A percentile compares a stretch with the other conserved stretches of the same genome.
Conservation (phyloP, 805 yeast species). For the Wickerhamiella cacticola region DNA sequence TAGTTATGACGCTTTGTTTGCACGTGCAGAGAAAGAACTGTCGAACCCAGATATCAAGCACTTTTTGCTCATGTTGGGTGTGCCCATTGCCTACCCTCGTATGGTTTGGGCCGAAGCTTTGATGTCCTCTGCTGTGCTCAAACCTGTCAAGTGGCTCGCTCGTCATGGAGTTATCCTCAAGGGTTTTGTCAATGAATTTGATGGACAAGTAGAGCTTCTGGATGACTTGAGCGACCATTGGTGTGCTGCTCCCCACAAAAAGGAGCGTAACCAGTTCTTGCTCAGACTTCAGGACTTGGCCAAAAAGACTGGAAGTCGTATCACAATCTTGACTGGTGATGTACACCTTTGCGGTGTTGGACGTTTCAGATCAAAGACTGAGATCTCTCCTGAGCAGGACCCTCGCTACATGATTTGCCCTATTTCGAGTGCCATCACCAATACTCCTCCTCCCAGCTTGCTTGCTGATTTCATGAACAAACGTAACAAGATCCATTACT, state of each 20-base stretch:
- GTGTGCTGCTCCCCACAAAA: conserved; percentile 82
- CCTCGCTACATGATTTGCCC: conserved; percentile 70
- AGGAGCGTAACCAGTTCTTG: conserved; percentile 65
- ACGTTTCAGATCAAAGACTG: conserved; percentile 47
- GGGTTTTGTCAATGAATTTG: conserved; percentile 82
- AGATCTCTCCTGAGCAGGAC: conserved; percentile 53
- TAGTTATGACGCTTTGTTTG: conserved; percentile 52
- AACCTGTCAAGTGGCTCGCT: conserved; percentile 49
- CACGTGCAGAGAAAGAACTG: conserved; percentile 47
- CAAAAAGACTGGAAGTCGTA: conserved; percentile 47
- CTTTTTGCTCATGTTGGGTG: conserved; percentile 73
- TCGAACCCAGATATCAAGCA: conserved; percentile 53
- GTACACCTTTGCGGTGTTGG: conserved; percentile 85
- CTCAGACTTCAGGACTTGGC: conserved; percentile 54
- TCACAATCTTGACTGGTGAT: conserved; percentile 84
- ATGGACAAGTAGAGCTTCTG: conserved; percentile 78
- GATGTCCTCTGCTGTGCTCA: conserved; percentile 41
- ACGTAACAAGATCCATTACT: conserved; percentile 57
- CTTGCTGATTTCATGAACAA: conserved; percentile 65
- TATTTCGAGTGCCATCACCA: conserved; percentile 79
- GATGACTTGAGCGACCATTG: conserved; percentile 95
- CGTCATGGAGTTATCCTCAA: conserved; percentile 37
- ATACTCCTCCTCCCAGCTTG: conserved; percentile 84
- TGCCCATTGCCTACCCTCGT: conserved; percentile 90
- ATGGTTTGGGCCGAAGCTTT: conserved; percentile 80